Evolutionary conservation across 495 filamentous ascomycete species (phyloP).

Genomic region (Xylaria venustula): DNA sequence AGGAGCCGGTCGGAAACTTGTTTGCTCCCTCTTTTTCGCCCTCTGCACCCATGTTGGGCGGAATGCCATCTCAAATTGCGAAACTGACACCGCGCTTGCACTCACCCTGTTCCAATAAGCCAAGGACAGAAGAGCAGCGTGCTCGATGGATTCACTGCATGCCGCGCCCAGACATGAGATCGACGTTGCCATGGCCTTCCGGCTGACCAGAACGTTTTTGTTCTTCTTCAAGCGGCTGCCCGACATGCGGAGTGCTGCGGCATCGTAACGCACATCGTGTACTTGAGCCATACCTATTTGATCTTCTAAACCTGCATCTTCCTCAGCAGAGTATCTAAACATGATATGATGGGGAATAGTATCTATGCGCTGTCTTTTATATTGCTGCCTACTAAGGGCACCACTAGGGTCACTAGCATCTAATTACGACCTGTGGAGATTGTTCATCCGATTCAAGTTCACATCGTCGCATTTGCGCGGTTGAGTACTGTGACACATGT

Average conservation of each 20-base stretch:
- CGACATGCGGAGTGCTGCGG: no score
- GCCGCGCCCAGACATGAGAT: slow-evolving; percentile 10
- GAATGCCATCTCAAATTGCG: slow-evolving; percentile 21
- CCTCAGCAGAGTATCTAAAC: background rate
- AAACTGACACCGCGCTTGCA: slow-evolving; percentile 12
- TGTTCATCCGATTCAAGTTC: no score
- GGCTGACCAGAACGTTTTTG: background rate
- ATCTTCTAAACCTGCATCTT: background rate
- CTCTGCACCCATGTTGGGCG: no score
- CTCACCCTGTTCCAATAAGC: background rate
- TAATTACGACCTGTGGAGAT: no score
- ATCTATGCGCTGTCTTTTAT: background rate
- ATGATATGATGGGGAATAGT: background rate
- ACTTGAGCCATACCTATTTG: slow-evolving; percentile 1
- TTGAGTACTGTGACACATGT: no score
- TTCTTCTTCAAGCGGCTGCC: slow-evolving; percentile 36
- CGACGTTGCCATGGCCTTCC: slow-evolving; percentile 9
- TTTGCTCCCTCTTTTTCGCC: background rate
- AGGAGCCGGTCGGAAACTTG: slow-evolving; percentile 7
- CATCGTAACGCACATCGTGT: slow-evolving; percentile 32
- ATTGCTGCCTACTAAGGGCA: background rate
- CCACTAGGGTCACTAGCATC: no score
- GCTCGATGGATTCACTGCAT: no score
- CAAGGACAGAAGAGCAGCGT: no score
- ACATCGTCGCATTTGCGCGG: no score